These are phyloP conservation scores for Colletotrichum truncatum DNA, from an alignment of 2,329 filamentous ascomycete genomes.

Conservation along the genomic window DNA sequence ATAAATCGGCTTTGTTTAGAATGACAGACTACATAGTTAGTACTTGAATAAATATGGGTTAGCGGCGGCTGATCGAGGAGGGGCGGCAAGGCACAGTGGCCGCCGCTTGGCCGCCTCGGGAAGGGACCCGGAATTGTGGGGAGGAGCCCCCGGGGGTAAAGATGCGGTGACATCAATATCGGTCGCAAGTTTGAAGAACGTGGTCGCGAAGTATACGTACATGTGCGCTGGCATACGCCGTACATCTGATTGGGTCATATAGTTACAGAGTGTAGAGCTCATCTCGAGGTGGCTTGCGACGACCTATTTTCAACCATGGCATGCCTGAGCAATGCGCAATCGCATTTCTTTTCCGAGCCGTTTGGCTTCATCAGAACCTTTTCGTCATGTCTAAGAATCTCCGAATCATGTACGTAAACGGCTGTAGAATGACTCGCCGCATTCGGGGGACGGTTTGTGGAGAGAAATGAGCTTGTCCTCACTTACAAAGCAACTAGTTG, in stretches of 20 bases:
- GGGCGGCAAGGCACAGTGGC: slow-evolving; percentile 28
- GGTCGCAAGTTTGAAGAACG: slow-evolving; percentile 8
- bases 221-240: slow-evolving; percentile 14
- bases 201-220: background rate
- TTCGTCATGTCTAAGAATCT: background rate
- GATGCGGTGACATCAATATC: slow-evolving; percentile 17
- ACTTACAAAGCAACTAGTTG: background rate
- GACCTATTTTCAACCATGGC: background rate
- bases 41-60: too few relatives aligned
- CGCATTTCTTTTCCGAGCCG: background rate
- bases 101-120: slow-evolving; percentile 28
- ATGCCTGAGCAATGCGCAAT: background rate
- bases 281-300: background rate
- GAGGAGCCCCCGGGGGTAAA: slow-evolving; percentile 16
- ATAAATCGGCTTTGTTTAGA: background rate
- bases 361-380: background rate
- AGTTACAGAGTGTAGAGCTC: background rate
- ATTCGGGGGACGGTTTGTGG: background rate
- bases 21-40: too few relatives aligned
- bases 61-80: slow-evolving; percentile 22
- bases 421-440: background rate
- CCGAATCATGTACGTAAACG: background rate
- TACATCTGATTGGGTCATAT: background rate
- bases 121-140: slow-evolving; percentile 26
- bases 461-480: background rate